Conservation (phyloP, 2,329 filamentous ascomycete species). For the Parastagonospora avenae region DNA sequence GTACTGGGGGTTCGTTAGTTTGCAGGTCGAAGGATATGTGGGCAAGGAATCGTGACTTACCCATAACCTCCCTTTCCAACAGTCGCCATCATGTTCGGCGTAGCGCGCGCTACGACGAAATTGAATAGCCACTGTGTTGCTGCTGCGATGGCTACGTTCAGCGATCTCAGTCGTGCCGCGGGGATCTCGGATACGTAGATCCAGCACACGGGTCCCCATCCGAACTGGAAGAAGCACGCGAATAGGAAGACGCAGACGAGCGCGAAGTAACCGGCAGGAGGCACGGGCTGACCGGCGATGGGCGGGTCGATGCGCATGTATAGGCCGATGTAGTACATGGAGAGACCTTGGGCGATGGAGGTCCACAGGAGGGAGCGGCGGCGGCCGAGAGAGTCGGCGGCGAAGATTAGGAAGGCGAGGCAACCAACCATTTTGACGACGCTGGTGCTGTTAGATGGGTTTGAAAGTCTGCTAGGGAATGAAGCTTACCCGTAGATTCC, state of each 20-base stretch:
- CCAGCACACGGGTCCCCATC: constrained; percentile 74
- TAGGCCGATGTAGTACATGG: constrained; percentile 74
- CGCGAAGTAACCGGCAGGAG: constrained; percentile 71
- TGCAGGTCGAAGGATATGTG: constrained; percentile 46
- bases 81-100: constrained; percentile 69
- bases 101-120: constrained; percentile 71
- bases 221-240: constrained; percentile 65
- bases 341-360: constrained; percentile 63
- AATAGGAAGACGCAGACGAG: constrained; percentile 75
- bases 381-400: constrained; percentile 72
- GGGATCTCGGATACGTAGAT: constrained; percentile 75
- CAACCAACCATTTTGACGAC: constrained; percentile 72
- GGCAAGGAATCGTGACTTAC: constrained; percentile 30
- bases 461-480: not conserved
- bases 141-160: constrained; percentile 71
- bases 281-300: constrained; percentile 58
- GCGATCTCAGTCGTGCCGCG: constrained; percentile 66
- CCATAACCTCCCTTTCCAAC: constrained; percentile 57
- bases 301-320: constrained; percentile 70
- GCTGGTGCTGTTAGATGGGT: not conserved
- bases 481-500: constrained; percentile 65
- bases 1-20: constrained; percentile 55
- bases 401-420: constrained; percentile 67
- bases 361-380: constrained; percentile 68
- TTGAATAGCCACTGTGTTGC: constrained; percentile 77